Base-by-base conservation (phyloP, 2,329 filamentous ascomycete species). In the Aspergillus ochraceoroseus region DNA sequence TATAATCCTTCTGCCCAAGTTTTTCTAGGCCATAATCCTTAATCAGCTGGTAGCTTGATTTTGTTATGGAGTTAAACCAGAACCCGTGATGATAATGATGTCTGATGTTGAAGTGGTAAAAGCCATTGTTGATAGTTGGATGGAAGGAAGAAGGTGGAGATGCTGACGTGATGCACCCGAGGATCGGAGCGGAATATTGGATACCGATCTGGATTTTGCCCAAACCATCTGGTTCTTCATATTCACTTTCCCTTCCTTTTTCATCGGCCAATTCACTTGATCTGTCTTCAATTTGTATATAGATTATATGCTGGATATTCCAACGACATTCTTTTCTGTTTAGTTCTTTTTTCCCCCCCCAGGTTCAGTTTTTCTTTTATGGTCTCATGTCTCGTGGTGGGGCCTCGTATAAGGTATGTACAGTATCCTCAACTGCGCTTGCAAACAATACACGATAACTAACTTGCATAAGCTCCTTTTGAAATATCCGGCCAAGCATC, bases 331-430 rank as follows among this genome's bases (percentile, higher is more conserved):
- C 41, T 9, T 33, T 31, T 18, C 30, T 8, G 27, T 12, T 14
- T 29, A 12, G 23, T 22, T 17, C 30, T 8, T 17, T 33, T n/a
- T n/a, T n/a, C n/a, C n/a, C n/a, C n/a, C n/a, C n/a, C n/a, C n/a
- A n/a, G n/a, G n/a, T n/a, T n/a, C n/a, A 18, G 22, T 23, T 40
- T 39, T 4, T 23, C 20, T 22, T 22, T 32, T 39, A 19, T 38
- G 30, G 17, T 32, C 47, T 41, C 36, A 43, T 47, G 49, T 41
- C 42, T 37, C 44, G 29, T 18, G 29, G 49, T 40, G 52, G 46
- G 46, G 48, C 34, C 15, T 44, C 31, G 14, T 36, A 32, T 27
- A 51, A 44, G 43, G 52, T 54, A 18, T 23, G 29, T 41, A 34
- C 25, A n/a, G n/a, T n/a, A 36, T 22, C 5, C 20, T 5, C 29